Base-by-base conservation (phyloP, 257 asterid genomes). In the Petunia secreta region DNA sequence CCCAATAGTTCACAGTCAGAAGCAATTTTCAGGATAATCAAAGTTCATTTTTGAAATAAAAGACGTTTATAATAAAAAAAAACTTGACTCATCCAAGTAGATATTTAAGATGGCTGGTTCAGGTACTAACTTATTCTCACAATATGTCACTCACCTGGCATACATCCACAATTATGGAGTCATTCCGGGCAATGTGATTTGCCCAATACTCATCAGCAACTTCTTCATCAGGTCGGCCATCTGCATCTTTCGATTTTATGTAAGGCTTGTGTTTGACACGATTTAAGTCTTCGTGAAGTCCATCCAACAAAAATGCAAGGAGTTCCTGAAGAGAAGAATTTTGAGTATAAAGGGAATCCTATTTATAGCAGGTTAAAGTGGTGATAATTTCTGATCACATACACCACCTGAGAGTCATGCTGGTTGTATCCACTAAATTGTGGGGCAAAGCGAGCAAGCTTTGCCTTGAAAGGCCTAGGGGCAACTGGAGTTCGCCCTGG, bases 151-250 rank as follows among this genome's bases (percentile, higher is more conserved):
- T 92, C 86, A 94, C 99, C 83, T 96, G 99, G 91, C 99, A 96
- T 63, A 96, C 99, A 87, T 96, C 99, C 86, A 96, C 99, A 64
- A 96, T 96, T 73, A 96, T 96, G 52, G 99, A 96, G 90, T 96
- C 98, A 85, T 96, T 96, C 80, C 99, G 98, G 83, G 99, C 98
- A 88, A 94, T 88, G 88, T 96, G 98, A 90, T 92, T 94, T 48
- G 99, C 98, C 99, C 99, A 96, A 88, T 92, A 96, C 82, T 96
- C 99, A 81, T 96, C 97, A 3, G 99, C 99, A 77, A 96, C 94
- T 89, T 91, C 98, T 90, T 96, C 99, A 86, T 94, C 98, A 44
- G 95, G 97, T 41, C 98, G 87, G 71, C 94, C 98, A 87, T 94
- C 99, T 81, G 98, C 98, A 86, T 96, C 99, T 84, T 86, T 94